Evolutionary conservation across 495 filamentous ascomycete species (phyloP).

Genomic region (Neurospora hispaniola): DNA sequence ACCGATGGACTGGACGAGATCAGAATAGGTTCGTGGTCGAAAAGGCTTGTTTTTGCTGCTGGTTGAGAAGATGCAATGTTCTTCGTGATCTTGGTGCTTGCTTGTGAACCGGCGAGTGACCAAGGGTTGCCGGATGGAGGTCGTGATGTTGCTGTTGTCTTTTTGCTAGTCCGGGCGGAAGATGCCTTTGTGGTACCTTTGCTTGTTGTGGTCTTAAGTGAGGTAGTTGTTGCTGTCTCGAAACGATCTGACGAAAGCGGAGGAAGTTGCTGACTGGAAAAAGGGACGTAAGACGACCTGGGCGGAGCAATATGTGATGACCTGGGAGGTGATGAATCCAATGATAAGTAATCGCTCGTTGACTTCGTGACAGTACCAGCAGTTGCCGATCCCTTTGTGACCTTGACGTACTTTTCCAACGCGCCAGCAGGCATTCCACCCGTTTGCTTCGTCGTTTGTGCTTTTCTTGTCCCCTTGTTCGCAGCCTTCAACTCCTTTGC

Average conservation of each 20-base stretch:
- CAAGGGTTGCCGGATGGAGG: constrained; percentile 27
- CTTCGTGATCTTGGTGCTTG: constrained; percentile 22
- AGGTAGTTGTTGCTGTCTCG: neutral
- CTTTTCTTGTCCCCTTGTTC: constrained; percentile 17
- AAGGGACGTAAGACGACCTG: neutral
- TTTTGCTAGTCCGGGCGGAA: constrained; percentile 4
- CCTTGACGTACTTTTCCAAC: constrained; percentile 28
- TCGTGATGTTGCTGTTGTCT: constrained; percentile 2
- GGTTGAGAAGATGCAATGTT: constrained; percentile 6
- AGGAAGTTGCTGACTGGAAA: neutral
- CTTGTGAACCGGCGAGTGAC: constrained; percentile 33
- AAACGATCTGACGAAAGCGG: neutral
- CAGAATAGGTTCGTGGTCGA: constrained; percentile 23
- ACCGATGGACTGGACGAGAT: constrained; percentile 33
- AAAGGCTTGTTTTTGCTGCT: neutral
- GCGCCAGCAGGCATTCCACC: constrained; percentile 16
- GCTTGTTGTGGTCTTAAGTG: constrained; percentile 2
- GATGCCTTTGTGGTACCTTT: neutral
- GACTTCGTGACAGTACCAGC: neutral
- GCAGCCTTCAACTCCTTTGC: constrained; percentile 27
- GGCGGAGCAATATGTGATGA: neutral
- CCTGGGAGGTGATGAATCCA: neutral
- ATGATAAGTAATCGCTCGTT: neutral
- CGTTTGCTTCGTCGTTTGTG: constrained; percentile 16
- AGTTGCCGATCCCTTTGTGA: constrained; percentile 20